Evolutionary conservation across 2,329 filamentous ascomycete species (phyloP), one percentile per base, ranked within the genome.

Genomic region (Gaeumannomyces sp.): DNA sequence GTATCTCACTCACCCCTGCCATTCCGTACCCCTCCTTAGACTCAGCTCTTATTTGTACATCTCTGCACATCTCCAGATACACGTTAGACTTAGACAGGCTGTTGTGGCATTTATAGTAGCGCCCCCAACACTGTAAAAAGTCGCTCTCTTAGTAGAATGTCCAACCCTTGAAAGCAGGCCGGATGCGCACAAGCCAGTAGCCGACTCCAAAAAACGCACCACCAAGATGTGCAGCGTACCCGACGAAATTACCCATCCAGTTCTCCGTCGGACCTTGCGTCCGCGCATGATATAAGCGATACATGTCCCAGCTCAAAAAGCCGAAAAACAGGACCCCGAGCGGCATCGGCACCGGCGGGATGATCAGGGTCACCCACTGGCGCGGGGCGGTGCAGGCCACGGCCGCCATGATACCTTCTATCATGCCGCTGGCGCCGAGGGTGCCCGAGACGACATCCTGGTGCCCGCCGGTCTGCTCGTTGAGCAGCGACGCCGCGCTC

Each of bases 201-300:
- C 65, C 56, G 19, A 66, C 65, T 4, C 71, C 71, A 29, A 69
- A 71, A 2, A 66, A 68, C 1, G 67, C 67, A 13, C 71, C 71
- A 4, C 71, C 71, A 1, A 72, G 64, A 50, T 72, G 71, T 16
- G 69, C 71, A 11, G 71, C 69, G 59, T 72, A 70, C 7, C 69
- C 71, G 27, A 71, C 65, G 4, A 65, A 66, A 22, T 61, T 64
- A 10, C 66, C 64, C 62, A 59, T 62, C 62, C 65, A 67, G 61
- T 61, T 64, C 50, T 65, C 45, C n/a, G 56, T 62, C n/a, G 38
- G 63, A 6, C 66, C 67, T 25, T 60, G 33, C 35, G 29, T 45
- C 56, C 65, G 65, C 62, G 65, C 64, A 45, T 63, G 16, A 22
- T 62, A 59, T 56, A 69, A 64, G 11, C 66, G 38, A 35, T 70